phyloP scores from a whole-genome alignment of 495 filamentous ascomycete species.

The Aspergillus olivimuriae region DNA sequence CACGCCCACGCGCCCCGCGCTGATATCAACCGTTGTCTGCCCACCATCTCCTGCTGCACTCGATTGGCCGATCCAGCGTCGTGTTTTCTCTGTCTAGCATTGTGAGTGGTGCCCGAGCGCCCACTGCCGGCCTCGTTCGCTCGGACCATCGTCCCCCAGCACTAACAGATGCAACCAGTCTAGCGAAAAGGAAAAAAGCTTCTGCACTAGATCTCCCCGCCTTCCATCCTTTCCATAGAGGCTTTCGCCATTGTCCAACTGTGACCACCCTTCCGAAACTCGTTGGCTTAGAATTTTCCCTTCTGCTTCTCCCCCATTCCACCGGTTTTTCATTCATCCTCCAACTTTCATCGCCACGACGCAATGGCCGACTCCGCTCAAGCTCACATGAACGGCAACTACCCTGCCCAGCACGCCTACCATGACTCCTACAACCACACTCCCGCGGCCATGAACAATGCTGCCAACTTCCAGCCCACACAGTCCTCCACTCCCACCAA shows the following conservation, averaged over 20 bases:
- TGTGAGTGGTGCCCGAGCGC: conserved; percentile 25
- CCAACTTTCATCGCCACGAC: conserved; percentile 17
- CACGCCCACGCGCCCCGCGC: conserved; percentile 1
- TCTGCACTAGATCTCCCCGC: conserved; percentile 5
- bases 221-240: conserved; percentile 2
- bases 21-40: too few species aligned
- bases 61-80: conserved; percentile 14
- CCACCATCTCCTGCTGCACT: conserved; percentile 9
- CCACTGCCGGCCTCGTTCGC: conserved; percentile 1
- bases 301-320: conserved; percentile 14
- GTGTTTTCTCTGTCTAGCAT: conserved; percentile 24
- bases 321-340: too few species aligned
- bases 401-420: conserved; percentile 36
- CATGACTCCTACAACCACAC: conserved; percentile 35
- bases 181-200: conserved; percentile 17
- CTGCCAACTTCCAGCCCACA: conserved; percentile 39
- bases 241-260: conserved; percentile 3
- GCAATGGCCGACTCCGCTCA: conserved; percentile 41
- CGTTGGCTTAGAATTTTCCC: conserved; percentile 12
- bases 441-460: conserved; percentile 29
- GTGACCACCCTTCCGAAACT: conserved; percentile 3
- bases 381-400: conserved; percentile 41
- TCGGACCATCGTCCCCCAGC: conserved; percentile 1
- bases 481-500: conserved; percentile 41
- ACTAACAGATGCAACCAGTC: conserved; percentile 11